phyloP scores from a whole-genome alignment of 2,329 filamentous ascomycete species.

The Fusarium sublunatum region DNA sequence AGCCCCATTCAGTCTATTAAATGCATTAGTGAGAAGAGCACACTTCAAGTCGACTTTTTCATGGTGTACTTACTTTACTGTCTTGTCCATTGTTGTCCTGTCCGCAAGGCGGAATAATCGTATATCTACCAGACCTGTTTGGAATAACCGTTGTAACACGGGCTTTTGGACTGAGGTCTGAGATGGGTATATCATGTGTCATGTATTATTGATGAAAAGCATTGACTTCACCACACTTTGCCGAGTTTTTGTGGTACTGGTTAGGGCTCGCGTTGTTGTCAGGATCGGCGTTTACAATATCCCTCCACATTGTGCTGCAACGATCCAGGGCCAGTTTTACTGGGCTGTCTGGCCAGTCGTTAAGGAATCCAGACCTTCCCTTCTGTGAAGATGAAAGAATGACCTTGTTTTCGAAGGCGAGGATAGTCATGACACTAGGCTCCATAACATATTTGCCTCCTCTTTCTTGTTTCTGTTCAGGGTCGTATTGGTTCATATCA shows the following conservation, averaged over 20 bases:
- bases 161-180: neutral
- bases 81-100: neutral
- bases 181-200: neutral
- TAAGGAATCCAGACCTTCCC: neutral
- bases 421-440: no score
- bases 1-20: neutral
- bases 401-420: no score
- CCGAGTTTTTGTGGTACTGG: neutral
- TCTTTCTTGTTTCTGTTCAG: no score
- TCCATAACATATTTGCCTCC: no score
- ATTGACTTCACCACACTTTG: constrained; percentile 6
- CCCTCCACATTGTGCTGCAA: neutral
- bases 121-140: no score
- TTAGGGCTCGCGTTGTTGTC: neutral
- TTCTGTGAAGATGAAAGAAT: no score
- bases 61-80: neutral
- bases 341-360: neutral
- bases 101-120: neutral
- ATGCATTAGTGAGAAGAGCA: no score
- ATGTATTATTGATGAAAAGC: constrained; percentile 1
- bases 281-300: neutral
- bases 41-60: neutral
- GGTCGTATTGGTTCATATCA: no score
- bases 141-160: neutral
- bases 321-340: neutral